Conservation (phyloP, 1,284 basidiomycete genomes). For the Neolentinus lepideus region DNA sequence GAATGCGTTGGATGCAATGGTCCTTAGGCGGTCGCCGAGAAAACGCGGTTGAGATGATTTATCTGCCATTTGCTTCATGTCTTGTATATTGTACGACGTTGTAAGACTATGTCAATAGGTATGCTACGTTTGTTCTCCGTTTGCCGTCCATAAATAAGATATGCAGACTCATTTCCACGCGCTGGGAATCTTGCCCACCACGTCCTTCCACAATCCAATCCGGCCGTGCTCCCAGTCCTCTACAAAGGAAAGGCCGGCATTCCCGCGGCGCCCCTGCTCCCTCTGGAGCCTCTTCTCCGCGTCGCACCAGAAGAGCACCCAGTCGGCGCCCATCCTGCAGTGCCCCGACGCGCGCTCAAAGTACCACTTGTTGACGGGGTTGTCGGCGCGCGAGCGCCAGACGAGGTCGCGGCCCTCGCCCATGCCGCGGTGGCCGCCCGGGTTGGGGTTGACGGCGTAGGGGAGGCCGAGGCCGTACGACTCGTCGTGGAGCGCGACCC, state of each 20-base stretch:
- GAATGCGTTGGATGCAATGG: no score
- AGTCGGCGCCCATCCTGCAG: conserved; percentile 64
- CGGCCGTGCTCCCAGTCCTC: conserved; percentile 81
- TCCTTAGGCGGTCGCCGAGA: not conserved
- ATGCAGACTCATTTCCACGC: conserved; percentile 47
- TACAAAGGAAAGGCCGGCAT: conserved; percentile 62
- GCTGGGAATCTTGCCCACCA: conserved; percentile 72
- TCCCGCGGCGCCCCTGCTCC: conserved; percentile 55
- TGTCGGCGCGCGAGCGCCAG: conserved; percentile 89
- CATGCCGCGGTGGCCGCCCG: conserved; percentile 79
- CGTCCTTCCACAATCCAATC: conserved; percentile 67
- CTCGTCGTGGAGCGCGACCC: conserved; percentile 98
- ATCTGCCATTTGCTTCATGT: not conserved
- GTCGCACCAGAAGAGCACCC: conserved; percentile 99
- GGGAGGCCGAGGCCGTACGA: conserved; percentile 93
- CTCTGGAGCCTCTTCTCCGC: conserved; percentile 77
- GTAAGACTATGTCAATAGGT: no score
- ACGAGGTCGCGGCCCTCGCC: conserved; percentile 93
- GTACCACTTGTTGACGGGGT: conserved; percentile 99
- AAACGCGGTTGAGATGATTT: not conserved
- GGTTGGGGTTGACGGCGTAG: conserved; percentile 90
- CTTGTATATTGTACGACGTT: not conserved
- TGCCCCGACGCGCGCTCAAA: conserved; percentile 95
- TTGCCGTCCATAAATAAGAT: not conserved
- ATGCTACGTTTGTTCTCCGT: not conserved